Evolutionary conservation across 495 filamentous ascomycete species (phyloP).

Genomic region (Lentithecium fluviatile): DNA sequence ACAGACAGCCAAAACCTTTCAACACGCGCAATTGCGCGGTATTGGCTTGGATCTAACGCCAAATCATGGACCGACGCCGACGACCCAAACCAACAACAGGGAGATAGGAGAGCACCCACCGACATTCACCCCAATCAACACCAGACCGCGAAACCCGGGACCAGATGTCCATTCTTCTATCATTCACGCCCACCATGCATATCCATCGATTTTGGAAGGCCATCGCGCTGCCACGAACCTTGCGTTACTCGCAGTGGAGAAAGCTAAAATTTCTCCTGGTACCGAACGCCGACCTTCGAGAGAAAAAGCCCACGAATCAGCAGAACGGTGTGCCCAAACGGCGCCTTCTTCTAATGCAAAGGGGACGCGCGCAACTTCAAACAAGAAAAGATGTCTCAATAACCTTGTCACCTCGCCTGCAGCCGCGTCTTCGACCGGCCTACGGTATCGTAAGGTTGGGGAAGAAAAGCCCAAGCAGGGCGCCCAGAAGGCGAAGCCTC

Average conservation of each 20-base stretch:
- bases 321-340: conserved; percentile 8
- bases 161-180: background rate
- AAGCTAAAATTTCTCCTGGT: background rate
- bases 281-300: background rate
- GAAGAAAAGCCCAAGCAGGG: background rate
- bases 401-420: conserved; percentile 8
- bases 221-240: conserved; percentile 12
- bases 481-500: conserved; percentile 10
- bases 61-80: no score
- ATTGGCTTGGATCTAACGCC: no score
- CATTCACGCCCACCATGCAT: background rate
- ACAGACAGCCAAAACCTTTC: no score
- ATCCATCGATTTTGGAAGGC: conserved; percentile 5
- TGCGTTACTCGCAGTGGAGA: background rate
- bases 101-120: no score
- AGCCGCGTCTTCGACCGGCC: conserved; percentile 15
- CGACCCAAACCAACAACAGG: no score
- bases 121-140: background rate
- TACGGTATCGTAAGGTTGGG: conserved; percentile 11
- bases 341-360: background rate
- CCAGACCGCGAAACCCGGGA: background rate
- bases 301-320: conserved; percentile 4
- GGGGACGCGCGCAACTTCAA: background rate
- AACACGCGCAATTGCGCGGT: no score
- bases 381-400: background rate